These are phyloP conservation scores for Agaricus sinodeliciosus DNA, from an alignment of 768 basidiomycete species.

Conservation along the genomic window DNA sequence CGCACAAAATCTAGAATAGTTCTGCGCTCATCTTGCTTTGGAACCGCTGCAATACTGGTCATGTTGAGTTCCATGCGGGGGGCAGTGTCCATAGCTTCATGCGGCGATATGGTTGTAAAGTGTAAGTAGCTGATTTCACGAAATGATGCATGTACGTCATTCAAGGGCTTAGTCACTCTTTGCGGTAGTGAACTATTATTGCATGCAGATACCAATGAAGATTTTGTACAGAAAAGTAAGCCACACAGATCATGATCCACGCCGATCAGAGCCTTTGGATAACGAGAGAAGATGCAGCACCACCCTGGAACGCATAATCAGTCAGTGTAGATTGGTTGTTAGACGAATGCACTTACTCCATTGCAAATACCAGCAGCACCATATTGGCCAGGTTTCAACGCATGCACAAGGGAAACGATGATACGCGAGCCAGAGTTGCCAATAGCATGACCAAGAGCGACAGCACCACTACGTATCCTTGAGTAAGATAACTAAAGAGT, in stretches of 20 bases:
- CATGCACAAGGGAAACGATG: conserved; percentile 86
- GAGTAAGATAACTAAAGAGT: conserved; percentile 2
- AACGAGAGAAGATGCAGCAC: conserved; percentile 86
- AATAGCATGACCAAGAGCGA: conserved; percentile 93
- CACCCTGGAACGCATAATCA: conserved; percentile 51
- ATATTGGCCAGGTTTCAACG: conserved; percentile 88
- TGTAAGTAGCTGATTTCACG: too few species aligned
- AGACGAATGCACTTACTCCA: conserved; percentile 54
- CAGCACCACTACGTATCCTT: conserved; percentile 68
- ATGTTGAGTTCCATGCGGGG: background rate
- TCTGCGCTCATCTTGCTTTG: conserved; percentile 33
- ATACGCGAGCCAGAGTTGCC: conserved; percentile 95
- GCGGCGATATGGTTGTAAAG: background rate
- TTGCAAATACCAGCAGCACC: conserved; percentile 97
- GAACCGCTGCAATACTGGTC: conserved; percentile 21
- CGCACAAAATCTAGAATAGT: conserved; percentile 42
- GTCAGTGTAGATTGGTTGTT: conserved; percentile 1
- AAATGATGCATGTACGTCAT: background rate
- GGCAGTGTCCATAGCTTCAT: background rate
- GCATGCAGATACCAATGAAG: background rate
- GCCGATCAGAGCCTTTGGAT: conserved; percentile 71
- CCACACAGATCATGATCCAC: background rate
- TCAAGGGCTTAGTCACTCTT: background rate
- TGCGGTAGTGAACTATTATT: background rate
- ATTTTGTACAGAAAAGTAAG: background rate